Conservation (phyloP, 2,329 filamentous ascomycete genomes). For the Magnaporthiopsis incrustans region DNA sequence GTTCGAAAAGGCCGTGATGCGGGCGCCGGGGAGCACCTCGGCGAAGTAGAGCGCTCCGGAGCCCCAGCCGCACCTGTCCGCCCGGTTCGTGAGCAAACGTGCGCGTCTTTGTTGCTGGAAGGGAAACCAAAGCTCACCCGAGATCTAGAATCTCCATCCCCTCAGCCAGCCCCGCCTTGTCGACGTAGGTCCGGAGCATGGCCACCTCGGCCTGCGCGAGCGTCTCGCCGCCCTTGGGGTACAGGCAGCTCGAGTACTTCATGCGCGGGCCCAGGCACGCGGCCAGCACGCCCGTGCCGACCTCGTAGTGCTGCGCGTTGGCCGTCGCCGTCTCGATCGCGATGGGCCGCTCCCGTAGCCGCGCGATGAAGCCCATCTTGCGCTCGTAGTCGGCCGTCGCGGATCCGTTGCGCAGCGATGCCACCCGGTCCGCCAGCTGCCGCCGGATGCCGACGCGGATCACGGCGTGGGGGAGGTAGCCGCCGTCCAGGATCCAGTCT, state of each 20-base stretch:
- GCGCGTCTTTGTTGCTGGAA: too few relatives aligned
- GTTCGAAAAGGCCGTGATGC: conserved; percentile 62
- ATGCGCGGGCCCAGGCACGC: conserved; percentile 58
- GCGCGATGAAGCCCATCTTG: conserved; percentile 57
- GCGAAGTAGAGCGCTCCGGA: conserved; percentile 58
- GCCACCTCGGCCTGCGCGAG: conserved; percentile 57
- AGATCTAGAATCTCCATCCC: conserved; percentile 56
- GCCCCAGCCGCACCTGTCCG: conserved; percentile 57
- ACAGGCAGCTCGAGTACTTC: conserved; percentile 65
- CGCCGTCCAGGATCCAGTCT: conserved; percentile 55
- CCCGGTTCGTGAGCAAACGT: background rate
- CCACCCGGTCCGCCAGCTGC: conserved; percentile 55
- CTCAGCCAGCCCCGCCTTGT: conserved; percentile 49
- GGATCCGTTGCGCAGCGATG: conserved; percentile 31
- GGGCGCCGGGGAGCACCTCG: conserved; percentile 51
- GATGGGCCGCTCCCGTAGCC: conserved; percentile 52
- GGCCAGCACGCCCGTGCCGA: conserved; percentile 55
- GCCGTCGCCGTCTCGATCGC: conserved; percentile 59
- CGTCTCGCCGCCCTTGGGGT: conserved; percentile 54
- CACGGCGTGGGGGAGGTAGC: conserved; percentile 54
- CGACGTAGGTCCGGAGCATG: conserved; percentile 57
- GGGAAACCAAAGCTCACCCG: conserved; percentile 33
- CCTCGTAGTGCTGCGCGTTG: conserved; percentile 66
- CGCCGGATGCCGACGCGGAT: conserved; percentile 58
- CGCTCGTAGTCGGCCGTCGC: conserved; percentile 43